These are phyloP conservation scores for Cerrena zonata DNA, from an alignment of 1,284 basidiomycete genomes.

Conservation along the genomic window DNA sequence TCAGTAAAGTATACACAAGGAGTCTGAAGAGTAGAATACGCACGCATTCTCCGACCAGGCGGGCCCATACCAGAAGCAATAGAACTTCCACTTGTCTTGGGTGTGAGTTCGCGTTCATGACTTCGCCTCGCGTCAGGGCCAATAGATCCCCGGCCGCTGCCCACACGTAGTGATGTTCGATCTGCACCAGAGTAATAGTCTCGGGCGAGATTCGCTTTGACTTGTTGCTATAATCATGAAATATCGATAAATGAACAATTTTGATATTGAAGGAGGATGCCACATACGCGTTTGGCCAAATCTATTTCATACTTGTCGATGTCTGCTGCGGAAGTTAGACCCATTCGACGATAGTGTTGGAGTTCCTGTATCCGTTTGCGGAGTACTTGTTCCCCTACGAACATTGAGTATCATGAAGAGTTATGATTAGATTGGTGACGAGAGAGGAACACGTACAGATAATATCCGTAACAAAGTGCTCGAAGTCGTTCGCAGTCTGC, in stretches of 20 bases:
- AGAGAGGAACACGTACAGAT: slow-evolving; percentile 57
- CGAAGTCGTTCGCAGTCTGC: slow-evolving; percentile 89
- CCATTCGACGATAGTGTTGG: slow-evolving; percentile 82
- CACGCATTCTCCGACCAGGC: slow-evolving; percentile 46
- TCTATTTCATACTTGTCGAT: slow-evolving; percentile 84
- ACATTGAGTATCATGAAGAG: slow-evolving; percentile 1
- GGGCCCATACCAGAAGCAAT: slow-evolving; percentile 30
- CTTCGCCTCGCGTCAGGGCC: slow-evolving; percentile 54
- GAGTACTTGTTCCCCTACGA: slow-evolving; percentile 75
- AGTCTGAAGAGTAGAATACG: slow-evolving; percentile 2
- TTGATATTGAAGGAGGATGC: slow-evolving; percentile 2
- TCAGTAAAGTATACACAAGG: slow-evolving; percentile 12
- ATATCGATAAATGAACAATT: slow-evolving; percentile 1
- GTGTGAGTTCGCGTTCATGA: slow-evolving; percentile 55
- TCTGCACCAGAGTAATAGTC: slow-evolving; percentile 49
- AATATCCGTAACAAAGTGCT: slow-evolving; percentile 82
- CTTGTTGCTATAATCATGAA: slow-evolving; percentile 39
- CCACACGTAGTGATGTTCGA: slow-evolving; percentile 40
- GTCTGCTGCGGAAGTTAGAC: slow-evolving; percentile 77
- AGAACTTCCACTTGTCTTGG: slow-evolving; percentile 36
- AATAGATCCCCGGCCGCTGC: slow-evolving; percentile 48
- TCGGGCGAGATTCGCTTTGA: slow-evolving; percentile 50
- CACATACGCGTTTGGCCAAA: slow-evolving; percentile 64
- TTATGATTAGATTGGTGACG: too few species aligned
- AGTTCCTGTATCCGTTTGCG: slow-evolving; percentile 84